These are phyloP conservation scores for Boletus eberwhitei DNA, from an alignment of 768 basidiomycete species.

Conservation along the genomic window DNA sequence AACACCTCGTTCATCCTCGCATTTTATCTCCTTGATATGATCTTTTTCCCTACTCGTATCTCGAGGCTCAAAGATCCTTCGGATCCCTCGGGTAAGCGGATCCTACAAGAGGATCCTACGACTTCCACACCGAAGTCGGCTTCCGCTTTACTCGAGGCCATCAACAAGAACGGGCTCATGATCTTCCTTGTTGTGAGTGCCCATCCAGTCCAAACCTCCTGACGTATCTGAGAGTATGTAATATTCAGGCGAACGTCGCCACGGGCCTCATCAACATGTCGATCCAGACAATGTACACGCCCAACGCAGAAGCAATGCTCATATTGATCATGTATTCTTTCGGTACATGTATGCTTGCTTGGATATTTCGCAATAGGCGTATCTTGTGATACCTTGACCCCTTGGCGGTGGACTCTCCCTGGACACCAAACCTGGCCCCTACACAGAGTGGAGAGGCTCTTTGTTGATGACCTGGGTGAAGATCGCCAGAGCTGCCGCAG, in stretches of 20 bases:
- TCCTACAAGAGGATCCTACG: slow-evolving; percentile 26
- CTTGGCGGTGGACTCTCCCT: not conserved
- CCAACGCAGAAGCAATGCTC: slow-evolving; percentile 51
- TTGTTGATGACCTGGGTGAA: slow-evolving; percentile 52
- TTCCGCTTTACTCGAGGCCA: slow-evolving; percentile 64
- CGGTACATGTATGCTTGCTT: slow-evolving; percentile 58
- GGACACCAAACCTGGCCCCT: not conserved
- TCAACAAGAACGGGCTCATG: slow-evolving; percentile 77
- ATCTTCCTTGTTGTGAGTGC: slow-evolving; percentile 77
- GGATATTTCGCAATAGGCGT: slow-evolving; percentile 42
- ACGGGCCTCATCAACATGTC: slow-evolving; percentile 85
- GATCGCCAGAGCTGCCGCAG: slow-evolving; percentile 53
- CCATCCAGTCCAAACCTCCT: not conserved
- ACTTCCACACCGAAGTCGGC: slow-evolving; percentile 24
- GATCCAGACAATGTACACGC: slow-evolving; percentile 77
- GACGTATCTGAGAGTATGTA: not conserved
- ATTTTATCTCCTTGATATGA: slow-evolving; percentile 74
- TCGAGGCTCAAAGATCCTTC: slow-evolving; percentile 23
- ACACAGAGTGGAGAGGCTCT: slow-evolving; percentile 54
- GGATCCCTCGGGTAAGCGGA: slow-evolving; percentile 23
- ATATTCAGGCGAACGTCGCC: slow-evolving; percentile 71
- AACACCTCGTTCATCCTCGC: slow-evolving; percentile 82
- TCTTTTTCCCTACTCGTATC: slow-evolving; percentile 53
- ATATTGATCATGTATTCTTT: slow-evolving; percentile 63
- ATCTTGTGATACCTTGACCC: slow-evolving; percentile 23